Percentiles rank a stretch among this genome's conserved stretches.
Conservation (phyloP, 2,329 filamentous ascomycete species). For the Calonectria pteridis region DNA sequence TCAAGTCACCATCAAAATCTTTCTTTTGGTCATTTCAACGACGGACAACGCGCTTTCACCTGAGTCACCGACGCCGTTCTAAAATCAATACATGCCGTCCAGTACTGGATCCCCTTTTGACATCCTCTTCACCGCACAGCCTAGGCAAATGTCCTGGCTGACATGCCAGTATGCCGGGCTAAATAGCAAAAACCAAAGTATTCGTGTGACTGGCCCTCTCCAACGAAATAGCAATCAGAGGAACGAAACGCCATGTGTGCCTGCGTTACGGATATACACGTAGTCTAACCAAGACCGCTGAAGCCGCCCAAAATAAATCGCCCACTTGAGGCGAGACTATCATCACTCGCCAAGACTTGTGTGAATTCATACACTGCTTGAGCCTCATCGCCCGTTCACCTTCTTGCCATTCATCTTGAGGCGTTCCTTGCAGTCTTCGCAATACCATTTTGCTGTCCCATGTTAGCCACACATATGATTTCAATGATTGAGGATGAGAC, state of each 20-base stretch:
- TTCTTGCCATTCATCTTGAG: conserved; percentile 69
- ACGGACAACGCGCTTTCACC: not conserved
- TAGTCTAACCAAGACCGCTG: conserved; percentile 27
- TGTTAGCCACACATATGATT: conserved; percentile 43
- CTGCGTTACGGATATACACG: conserved; percentile 36
- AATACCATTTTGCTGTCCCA: conserved; percentile 82
- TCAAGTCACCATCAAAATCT: not conserved
- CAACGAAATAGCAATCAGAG: conserved; percentile 7
- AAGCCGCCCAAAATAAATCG: conserved; percentile 30
- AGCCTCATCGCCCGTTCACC: conserved; percentile 57
- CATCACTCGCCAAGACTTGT: conserved; percentile 32
- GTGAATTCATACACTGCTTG: conserved; percentile 15
- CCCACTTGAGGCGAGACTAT: conserved; percentile 28
- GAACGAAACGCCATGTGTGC: conserved; percentile 40
- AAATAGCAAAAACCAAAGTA: conserved; percentile 29
- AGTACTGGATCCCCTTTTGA: conserved; percentile 12
- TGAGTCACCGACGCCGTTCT: not conserved
- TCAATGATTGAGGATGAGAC: conserved; percentile 49
- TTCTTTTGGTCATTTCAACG: not conserved
- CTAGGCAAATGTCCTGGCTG: not conserved
- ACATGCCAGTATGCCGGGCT: not conserved
- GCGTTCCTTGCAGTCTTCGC: conserved; percentile 80
- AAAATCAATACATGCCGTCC: conserved; percentile 9
- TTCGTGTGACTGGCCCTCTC: conserved; percentile 31
- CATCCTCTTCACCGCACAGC: conserved; percentile 1